Conservation (phyloP, 1,139 yeast genomes). For the Yamadazyma oceani region DNA sequence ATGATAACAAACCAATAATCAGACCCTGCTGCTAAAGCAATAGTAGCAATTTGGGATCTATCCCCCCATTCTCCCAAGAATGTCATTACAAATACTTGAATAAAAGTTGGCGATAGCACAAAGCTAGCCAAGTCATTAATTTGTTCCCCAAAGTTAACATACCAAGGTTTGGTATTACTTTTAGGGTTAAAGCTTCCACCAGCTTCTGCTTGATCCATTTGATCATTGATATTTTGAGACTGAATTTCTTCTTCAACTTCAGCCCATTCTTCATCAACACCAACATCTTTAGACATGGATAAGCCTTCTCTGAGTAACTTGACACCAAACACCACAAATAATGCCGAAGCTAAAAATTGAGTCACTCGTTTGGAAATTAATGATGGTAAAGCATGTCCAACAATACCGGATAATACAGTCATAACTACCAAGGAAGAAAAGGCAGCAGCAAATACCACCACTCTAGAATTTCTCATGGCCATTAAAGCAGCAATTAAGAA, state of each 20-base stretch:
- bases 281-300: conserved; percentile 74
- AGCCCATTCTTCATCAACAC: conserved; percentile 92
- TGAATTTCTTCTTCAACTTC: conserved; percentile 96
- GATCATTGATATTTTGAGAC: conserved; percentile 53
- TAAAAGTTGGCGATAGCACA: conserved; percentile 85
- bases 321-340: conserved; percentile 82
- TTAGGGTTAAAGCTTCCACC: conserved; percentile 10
- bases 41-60: conserved; percentile 95
- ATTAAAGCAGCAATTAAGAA: conserved; percentile 93
- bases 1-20: conserved; percentile 86
- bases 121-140: conserved; percentile 56
- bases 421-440: conserved; percentile 82
- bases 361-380: conserved; percentile 79
- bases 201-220: conserved; percentile 53
- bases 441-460: conserved; percentile 83
- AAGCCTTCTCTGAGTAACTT: conserved; percentile 79
- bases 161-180: conserved; percentile 23
- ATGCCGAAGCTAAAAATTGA: conserved; percentile 73
- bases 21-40: conserved; percentile 98
- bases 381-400: conserved; percentile 89
- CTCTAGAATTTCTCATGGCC: conserved; percentile 92
- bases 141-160: conserved; percentile 28
- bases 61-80: conserved; percentile 99
- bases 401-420: conserved; percentile 87
- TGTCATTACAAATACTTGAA: conserved; percentile 94